These are phyloP conservation scores for Bothriochloa decipiens DNA, from an alignment of 176 grass and related monocot species.

Conservation along the genomic window DNA sequence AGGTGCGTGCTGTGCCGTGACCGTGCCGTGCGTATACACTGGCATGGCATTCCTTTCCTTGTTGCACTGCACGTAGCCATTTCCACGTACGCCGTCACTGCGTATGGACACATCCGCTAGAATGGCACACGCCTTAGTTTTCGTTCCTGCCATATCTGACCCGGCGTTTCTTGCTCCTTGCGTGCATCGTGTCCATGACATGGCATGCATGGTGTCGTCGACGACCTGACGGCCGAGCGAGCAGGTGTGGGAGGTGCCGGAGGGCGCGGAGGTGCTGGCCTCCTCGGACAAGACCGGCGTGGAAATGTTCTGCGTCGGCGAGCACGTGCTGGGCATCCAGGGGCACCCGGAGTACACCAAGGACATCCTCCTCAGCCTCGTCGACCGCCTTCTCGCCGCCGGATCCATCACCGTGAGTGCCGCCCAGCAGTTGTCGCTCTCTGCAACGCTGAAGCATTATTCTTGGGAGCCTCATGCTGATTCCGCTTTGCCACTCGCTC, in stretches of 20 bases:
- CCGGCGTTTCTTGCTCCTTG: too few relatives aligned
- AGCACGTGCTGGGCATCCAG: slow-evolving; percentile 78
- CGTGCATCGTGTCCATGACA: too few relatives aligned
- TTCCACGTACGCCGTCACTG: background rate
- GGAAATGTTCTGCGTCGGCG: slow-evolving; percentile 78
- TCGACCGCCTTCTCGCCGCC: slow-evolving; percentile 60
- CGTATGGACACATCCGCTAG: background rate
- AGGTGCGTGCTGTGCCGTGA: slow-evolving; percentile 53
- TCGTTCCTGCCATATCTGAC: too few relatives aligned
- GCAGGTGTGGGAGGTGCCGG: slow-evolving; percentile 81
- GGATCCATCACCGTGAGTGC: slow-evolving; percentile 62
- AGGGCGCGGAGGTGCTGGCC: slow-evolving; percentile 68
- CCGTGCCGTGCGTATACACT: too few relatives aligned
- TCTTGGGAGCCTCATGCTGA: background rate
- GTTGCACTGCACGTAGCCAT: background rate
- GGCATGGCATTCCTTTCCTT: background rate
- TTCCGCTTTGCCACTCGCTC: background rate
- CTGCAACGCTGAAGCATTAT: background rate
- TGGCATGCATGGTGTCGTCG: too few relatives aligned
- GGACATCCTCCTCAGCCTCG: slow-evolving; percentile 77
- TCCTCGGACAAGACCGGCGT: slow-evolving; percentile 70
- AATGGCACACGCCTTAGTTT: background rate
- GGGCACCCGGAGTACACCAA: slow-evolving; percentile 89
- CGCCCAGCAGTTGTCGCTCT: background rate
- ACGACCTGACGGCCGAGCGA: background rate